A percentile compares a stretch with the other conserved stretches of the same genome.
These are phyloP conservation scores for Cryptococcus wingfieldii DNA, from an alignment of 1,284 basidiomycete genomes.

Conservation along the genomic window DNA sequence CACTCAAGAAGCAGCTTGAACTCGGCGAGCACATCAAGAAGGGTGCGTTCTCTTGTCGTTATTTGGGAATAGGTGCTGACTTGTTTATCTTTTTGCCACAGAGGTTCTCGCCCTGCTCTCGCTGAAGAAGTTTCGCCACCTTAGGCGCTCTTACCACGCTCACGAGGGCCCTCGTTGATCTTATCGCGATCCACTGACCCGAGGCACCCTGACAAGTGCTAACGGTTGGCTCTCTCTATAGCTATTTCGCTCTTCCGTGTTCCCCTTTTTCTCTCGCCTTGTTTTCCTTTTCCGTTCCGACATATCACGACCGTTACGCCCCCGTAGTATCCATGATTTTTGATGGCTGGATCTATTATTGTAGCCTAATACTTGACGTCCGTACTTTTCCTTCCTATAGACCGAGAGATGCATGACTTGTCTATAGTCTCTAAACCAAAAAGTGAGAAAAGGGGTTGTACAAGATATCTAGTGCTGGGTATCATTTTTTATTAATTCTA, in stretches of 20 bases:
- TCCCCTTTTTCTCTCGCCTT: background rate
- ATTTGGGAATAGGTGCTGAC: background rate
- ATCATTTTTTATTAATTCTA: background rate
- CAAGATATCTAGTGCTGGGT: conserved; percentile 3
- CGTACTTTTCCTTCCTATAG: background rate
- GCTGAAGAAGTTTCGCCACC: conserved; percentile 76
- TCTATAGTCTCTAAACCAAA: background rate
- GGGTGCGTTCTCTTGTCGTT: conserved; percentile 52
- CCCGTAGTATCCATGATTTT: background rate
- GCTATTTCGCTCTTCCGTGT: background rate
- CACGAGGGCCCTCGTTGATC: conserved; percentile 35
- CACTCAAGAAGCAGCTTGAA: conserved; percentile 72
- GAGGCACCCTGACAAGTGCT: background rate
- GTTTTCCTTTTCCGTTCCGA: background rate
- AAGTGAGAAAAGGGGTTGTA: background rate
- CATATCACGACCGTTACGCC: background rate
- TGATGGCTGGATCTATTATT: background rate
- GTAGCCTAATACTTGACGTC: background rate
- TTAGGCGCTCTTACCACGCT: conserved; percentile 64
- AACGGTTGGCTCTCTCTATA: background rate
- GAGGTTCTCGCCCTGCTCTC: conserved; percentile 82
- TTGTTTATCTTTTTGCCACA: conserved; percentile 37
- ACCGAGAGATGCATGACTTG: background rate
- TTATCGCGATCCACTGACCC: background rate
- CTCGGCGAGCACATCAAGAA: conserved; percentile 84